phyloP scores from a whole-genome alignment of 1,284 basidiomycete species.

The Porogramme epimiltina region DNA sequence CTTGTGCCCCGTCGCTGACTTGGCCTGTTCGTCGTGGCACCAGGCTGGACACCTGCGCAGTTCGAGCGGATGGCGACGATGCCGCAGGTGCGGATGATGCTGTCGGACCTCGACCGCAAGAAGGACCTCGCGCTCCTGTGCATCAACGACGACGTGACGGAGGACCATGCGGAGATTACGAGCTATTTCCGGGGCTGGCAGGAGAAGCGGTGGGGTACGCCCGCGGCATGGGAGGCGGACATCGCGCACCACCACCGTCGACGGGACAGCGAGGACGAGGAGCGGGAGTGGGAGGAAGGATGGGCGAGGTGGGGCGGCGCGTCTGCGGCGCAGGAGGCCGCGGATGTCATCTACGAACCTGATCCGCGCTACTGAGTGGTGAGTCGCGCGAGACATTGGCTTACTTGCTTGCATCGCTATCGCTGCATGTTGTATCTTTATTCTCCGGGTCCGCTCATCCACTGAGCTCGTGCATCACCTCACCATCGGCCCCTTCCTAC shows the following conservation, averaged over 20 bases:
- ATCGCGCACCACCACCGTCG: too few species aligned
- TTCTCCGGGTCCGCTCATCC: not conserved
- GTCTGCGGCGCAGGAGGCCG: not conserved
- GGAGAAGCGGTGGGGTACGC: slow-evolving; percentile 20
- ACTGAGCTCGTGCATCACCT: too few species aligned
- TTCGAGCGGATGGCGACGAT: slow-evolving; percentile 27
- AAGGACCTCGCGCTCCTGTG: slow-evolving; percentile 28
- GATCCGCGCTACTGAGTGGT: not conserved
- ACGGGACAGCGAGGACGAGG: too few species aligned
- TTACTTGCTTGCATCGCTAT: not conserved
- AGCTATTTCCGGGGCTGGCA: slow-evolving; percentile 24
- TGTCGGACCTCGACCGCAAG: slow-evolving; percentile 11
- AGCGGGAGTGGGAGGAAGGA: too few species aligned
- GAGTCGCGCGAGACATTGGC: not conserved
- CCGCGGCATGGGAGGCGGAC: slow-evolving; percentile 29
- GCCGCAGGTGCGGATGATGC: slow-evolving; percentile 14
- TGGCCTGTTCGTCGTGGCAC: not conserved
- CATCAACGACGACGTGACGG: slow-evolving; percentile 31
- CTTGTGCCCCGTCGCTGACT: not conserved
- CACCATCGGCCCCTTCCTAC: too few species aligned
- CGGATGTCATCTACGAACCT: not conserved
- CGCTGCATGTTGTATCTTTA: slow-evolving; percentile 11
- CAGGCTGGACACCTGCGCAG: slow-evolving; percentile 25
- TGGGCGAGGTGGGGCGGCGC: too few species aligned
- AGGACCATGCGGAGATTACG: slow-evolving; percentile 22